These are phyloP conservation scores for Cyanophora paradoxa DNA, from an alignment of 78 protist genomes.

Conservation along the genomic window DNA sequence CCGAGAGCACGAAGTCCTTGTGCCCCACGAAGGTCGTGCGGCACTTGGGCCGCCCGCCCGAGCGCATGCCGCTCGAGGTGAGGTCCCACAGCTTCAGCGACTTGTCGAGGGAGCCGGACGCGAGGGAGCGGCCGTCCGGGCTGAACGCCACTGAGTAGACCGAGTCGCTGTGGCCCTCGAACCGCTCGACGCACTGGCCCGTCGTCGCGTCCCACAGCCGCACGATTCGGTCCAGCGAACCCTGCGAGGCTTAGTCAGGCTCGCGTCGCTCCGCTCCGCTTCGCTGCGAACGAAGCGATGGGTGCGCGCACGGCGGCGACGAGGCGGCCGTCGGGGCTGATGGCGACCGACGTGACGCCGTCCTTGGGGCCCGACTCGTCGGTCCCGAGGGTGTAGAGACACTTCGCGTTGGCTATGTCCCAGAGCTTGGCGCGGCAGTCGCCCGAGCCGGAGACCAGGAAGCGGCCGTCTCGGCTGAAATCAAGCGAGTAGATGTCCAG, in stretches of 20 bases:
- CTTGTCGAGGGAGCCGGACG: constrained; percentile 73
- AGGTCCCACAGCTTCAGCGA: constrained; percentile 75
- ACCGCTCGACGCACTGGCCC: constrained; percentile 64
- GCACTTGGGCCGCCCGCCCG: constrained; percentile 43
- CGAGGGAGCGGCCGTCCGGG: constrained; percentile 68
- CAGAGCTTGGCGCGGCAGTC: constrained; percentile 74
- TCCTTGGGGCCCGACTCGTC: constrained; percentile 78
- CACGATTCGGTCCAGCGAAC: constrained; percentile 73
- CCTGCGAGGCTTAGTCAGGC: constrained; percentile 34
- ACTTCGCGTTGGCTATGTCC: constrained; percentile 45
- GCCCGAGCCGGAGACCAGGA: constrained; percentile 76
- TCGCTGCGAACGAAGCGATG: no score
- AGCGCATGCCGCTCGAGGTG: constrained; percentile 16
- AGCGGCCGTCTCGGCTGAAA: constrained; percentile 65
- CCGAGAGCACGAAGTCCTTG: constrained; percentile 75
- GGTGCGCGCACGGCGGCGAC: constrained; percentile 72
- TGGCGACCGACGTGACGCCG: constrained; percentile 81
- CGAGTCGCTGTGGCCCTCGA: constrained; percentile 77
- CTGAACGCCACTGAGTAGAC: constrained; percentile 77
- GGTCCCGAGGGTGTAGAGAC: constrained; percentile 56
- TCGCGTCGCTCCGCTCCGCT: no score
- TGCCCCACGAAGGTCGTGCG: constrained; percentile 61
- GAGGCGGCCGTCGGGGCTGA: constrained; percentile 55
- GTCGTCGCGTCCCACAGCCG: constrained; percentile 72
- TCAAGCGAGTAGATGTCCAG: constrained; percentile 78